Conservation (phyloP, 441 rosid species). For the Populus hybrid region DNA sequence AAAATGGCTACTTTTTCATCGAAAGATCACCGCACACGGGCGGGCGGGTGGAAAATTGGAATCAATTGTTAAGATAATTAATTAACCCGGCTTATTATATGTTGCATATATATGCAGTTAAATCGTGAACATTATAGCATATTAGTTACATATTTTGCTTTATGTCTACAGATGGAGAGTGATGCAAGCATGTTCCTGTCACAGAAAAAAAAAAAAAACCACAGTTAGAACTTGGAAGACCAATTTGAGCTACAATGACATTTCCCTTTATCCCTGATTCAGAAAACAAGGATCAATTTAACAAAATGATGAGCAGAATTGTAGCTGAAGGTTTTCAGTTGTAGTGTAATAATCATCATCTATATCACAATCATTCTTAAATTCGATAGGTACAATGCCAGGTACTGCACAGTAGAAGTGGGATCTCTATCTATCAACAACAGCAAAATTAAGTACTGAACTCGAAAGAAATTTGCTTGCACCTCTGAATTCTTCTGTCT, state of each 20-base stretch:
- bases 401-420: slow-evolving; percentile 6
- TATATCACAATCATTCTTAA: slow-evolving; percentile 21
- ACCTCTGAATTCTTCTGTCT: neutral
- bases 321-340: neutral
- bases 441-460: neutral
- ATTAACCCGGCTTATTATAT: neutral
- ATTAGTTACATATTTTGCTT: neutral
- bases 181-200: slow-evolving; percentile 18
- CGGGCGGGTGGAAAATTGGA: neutral
- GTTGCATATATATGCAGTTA: no score
- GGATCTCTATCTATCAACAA: slow-evolving; percentile 9
- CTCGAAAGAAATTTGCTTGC: neutral
- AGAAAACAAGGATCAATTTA: neutral
- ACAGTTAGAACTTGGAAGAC: neutral
- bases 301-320: slow-evolving; percentile 8
- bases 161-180: neutral
- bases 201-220: neutral
- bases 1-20: slow-evolving; percentile 15
- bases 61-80: neutral
- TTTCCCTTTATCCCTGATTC: neutral
- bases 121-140: no score
- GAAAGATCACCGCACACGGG: neutral
- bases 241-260: neutral
- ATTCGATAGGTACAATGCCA: slow-evolving; percentile 13
- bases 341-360: slow-evolving; percentile 2